A percentile compares a stretch with the other conserved stretches of the same genome.
These are phyloP conservation scores for Epichloe coenophiala DNA, from an alignment of 2,329 filamentous ascomycete species.

Conservation along the genomic window DNA sequence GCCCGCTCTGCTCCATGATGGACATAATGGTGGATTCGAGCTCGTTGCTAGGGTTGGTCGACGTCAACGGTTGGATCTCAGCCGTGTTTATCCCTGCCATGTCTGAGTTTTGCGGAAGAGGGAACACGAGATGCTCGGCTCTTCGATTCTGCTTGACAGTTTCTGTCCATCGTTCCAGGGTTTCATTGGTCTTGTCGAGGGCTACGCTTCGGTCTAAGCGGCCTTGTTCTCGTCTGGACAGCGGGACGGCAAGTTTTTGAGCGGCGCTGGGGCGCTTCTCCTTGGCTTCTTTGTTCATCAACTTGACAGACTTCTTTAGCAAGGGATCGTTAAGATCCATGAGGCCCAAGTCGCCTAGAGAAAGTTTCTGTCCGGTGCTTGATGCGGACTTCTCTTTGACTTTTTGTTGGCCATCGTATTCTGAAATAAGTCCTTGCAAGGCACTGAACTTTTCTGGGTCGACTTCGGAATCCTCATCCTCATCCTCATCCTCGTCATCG, in stretches of 20 bases:
- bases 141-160: constrained; percentile 89
- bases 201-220: constrained; percentile 69
- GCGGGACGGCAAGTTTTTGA: constrained; percentile 66
- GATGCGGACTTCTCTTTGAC: constrained; percentile 28
- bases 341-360: constrained; percentile 62
- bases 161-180: constrained; percentile 80
- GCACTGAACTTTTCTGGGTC: constrained; percentile 47
- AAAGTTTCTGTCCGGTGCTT: constrained; percentile 52
- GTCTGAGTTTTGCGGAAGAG: constrained; percentile 59
- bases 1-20: constrained; percentile 81
- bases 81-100: constrained; percentile 45
- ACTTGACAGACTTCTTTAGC: constrained; percentile 67
- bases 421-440: constrained; percentile 55
- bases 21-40: constrained; percentile 75
- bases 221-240: constrained; percentile 78
- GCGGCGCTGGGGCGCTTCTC: constrained; percentile 28
- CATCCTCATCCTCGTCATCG: constrained; percentile 18
- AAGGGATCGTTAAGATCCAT: constrained; percentile 58
- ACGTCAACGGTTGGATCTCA: constrained; percentile 51
- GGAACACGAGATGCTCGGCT: constrained; percentile 82
- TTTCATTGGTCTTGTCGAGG: constrained; percentile 84
- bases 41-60: constrained; percentile 56
- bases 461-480: constrained; percentile 35
- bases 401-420: constrained; percentile 50
- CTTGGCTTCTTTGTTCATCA: constrained; percentile 52